Evolutionary conservation across 202 grass and related monocot genomes (phyloP).

Genomic region (Elaeis oleifera): DNA sequence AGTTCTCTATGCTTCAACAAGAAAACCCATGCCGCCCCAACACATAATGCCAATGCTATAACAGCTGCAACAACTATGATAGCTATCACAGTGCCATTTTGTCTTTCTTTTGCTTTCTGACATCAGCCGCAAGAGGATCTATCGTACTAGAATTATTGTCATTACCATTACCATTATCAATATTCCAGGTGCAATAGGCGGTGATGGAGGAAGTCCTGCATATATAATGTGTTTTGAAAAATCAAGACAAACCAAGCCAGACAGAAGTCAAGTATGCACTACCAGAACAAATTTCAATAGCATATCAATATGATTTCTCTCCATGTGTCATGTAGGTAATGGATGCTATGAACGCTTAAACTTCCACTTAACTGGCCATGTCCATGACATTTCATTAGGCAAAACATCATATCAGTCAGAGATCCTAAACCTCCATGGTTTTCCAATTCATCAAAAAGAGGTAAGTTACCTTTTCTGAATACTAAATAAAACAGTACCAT

Average conservation of each 20-base stretch:
- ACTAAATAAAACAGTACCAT: no score
- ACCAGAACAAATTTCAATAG: no score
- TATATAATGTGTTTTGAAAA: conserved; percentile 1
- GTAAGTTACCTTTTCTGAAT: no score
- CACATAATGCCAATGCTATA: conserved; percentile 66
- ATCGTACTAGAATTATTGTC: conserved; percentile 31
- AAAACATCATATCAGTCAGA: no score
- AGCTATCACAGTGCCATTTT: conserved; percentile 46
- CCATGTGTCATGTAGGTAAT: no score
- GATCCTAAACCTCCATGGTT: no score
- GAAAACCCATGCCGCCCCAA: conserved; percentile 54
- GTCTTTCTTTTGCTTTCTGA: conserved; percentile 49
- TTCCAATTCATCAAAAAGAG: no score
- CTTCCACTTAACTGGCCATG: no score
- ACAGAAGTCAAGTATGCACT: no score
- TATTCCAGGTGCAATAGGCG: conserved; percentile 43
- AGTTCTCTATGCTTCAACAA: conserved; percentile 54
- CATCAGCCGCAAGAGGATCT: conserved; percentile 62
- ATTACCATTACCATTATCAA: conserved; percentile 46
- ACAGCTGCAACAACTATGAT: conserved; percentile 83
- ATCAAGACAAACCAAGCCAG: neutral
- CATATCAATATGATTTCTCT: no score
- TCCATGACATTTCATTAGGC: no score
- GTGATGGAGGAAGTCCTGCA: conserved; percentile 73
- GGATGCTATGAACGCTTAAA: no score